These are phyloP conservation scores for Sordaria brevicollis DNA, from an alignment of 495 filamentous ascomycete species.

Conservation along the genomic window DNA sequence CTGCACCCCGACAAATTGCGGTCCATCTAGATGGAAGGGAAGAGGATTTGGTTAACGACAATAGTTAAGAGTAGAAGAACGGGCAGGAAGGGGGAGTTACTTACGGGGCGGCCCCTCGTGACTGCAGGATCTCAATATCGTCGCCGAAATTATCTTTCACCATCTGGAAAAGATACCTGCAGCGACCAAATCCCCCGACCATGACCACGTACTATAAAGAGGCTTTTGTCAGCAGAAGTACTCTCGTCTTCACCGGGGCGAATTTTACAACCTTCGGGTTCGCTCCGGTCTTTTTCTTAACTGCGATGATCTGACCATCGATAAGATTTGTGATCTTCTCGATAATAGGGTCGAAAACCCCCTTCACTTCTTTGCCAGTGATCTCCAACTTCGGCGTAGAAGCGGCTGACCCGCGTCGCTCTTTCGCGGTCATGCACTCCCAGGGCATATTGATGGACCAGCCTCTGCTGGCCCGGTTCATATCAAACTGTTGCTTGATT, in stretches of 20 bases:
- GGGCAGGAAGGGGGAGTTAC: not conserved
- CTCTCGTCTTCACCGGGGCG: not conserved
- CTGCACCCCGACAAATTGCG: constrained; percentile 4
- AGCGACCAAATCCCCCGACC: constrained; percentile 6
- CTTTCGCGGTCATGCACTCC: not conserved
- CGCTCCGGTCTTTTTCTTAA: not conserved
- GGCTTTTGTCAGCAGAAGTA: no score
- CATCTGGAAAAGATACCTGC: not conserved
- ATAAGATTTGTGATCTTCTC: not conserved
- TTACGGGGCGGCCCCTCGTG: not conserved
- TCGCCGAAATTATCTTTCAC: not conserved
- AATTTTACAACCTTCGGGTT: constrained; percentile 6
- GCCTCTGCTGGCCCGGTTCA: not conserved
- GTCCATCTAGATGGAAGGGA: not conserved
- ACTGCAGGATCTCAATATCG: constrained; percentile 2
- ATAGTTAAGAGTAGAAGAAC: no score
- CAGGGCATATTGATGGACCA: not conserved
- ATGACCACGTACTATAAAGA: constrained; percentile 2
- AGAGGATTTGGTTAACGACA: no score
- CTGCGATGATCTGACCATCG: not conserved
- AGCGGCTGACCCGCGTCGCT: not conserved
- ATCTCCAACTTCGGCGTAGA: not conserved
- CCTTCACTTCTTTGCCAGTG: not conserved
- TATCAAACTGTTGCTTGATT: constrained; percentile 8
- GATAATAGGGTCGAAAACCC: not conserved